These are phyloP conservation scores for Epicoccum sorghinum DNA, from an alignment of 2,329 filamentous ascomycete species.

Conservation along the genomic window DNA sequence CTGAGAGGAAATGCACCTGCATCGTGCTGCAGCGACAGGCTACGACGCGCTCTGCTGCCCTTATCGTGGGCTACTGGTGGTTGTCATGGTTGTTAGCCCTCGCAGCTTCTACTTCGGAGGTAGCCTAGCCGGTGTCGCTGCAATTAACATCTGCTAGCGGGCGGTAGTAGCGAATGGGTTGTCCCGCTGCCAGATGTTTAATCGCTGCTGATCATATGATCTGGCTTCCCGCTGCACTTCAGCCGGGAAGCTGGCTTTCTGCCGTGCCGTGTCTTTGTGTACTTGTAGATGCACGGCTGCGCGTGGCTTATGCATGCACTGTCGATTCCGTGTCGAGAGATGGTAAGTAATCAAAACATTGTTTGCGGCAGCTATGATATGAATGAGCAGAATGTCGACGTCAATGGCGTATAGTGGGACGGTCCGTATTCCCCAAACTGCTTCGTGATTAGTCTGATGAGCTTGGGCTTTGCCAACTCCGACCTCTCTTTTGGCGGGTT, in stretches of 20 bases:
- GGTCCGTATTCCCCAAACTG: too few relatives aligned
- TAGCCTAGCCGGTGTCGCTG: conserved; percentile 15
- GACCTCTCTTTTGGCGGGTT: too few relatives aligned
- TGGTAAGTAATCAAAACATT: conserved; percentile 3
- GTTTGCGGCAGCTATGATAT: neutral
- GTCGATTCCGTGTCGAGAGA: neutral
- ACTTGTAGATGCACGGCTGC: neutral
- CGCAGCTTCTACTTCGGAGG: conserved; percentile 2
- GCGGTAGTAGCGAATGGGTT: conserved; percentile 12
- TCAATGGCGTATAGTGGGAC: neutral
- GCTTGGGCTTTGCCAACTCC: too few relatives aligned
- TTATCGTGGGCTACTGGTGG: conserved; percentile 29
- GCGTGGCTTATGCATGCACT: conserved; percentile 11
- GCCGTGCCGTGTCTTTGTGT: neutral
- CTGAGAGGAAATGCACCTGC: conserved; percentile 23
- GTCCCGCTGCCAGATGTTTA: conserved; percentile 15
- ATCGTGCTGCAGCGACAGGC: conserved; percentile 26
- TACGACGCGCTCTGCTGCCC: conserved; percentile 3
- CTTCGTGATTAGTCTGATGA: too few relatives aligned
- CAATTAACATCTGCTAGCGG: conserved; percentile 16
- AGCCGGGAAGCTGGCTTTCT: conserved; percentile 1
- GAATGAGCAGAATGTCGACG: neutral
- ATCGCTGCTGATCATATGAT: conserved; percentile 10
- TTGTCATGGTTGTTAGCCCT: neutral
- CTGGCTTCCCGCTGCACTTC: conserved; percentile 4